Evolutionary conservation across 1,284 basidiomycete species (phyloP).

Genomic region (Xerocomus minutiporus): DNA sequence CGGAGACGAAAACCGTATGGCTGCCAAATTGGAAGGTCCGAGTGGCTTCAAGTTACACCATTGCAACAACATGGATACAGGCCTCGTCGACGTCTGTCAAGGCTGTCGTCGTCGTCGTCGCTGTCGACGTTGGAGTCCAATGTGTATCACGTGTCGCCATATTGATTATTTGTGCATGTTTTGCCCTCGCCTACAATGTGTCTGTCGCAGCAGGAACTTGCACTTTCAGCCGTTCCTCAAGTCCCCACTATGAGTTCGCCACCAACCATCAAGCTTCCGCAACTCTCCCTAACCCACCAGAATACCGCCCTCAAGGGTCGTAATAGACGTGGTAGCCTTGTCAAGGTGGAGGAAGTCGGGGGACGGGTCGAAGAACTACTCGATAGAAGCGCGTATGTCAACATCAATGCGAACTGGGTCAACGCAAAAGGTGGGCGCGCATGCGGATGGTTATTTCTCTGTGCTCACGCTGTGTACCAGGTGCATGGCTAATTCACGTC

Average conservation of each 20-base stretch:
- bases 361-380: conserved; percentile 75
- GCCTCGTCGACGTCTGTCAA: not conserved
- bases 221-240: not conserved
- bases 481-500: conserved; percentile 97
- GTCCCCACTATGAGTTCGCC: conserved; percentile 39
- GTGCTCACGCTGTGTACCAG: conserved; percentile 38
- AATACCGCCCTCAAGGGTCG: conserved; percentile 44
- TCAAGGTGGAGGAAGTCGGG: conserved; percentile 86
- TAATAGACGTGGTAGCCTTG: conserved; percentile 72
- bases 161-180: conserved; percentile 19
- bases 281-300: conserved; percentile 40
- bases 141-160: conserved; percentile 14
- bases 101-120: not conserved
- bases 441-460: not conserved
- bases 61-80: conserved; percentile 46
- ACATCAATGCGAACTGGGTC: conserved; percentile 97
- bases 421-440: conserved; percentile 83
- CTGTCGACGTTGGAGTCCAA: not conserved
- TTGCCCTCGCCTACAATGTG: not conserved
- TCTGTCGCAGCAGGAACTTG: not conserved
- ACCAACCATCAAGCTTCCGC: conserved; percentile 47
- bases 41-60: conserved; percentile 64
- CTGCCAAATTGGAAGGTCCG: conserved; percentile 41
- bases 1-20: conserved; percentile 21
- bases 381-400: conserved; percentile 79